Base-by-base conservation (phyloP, 768 basidiomycete species). In the Agrocybe pediades region DNA sequence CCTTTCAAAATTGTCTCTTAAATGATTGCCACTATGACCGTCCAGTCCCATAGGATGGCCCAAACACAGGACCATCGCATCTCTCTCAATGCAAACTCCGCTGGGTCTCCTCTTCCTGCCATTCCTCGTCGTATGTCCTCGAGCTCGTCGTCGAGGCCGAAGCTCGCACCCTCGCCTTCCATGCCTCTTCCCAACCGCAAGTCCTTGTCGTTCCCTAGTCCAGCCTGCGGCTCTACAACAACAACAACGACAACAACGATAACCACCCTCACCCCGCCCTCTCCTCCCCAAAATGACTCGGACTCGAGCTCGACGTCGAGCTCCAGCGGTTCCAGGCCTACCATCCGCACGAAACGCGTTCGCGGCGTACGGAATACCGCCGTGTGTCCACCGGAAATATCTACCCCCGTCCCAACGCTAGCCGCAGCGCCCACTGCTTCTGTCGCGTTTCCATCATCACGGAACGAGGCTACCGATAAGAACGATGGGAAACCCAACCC, bases 81-180 rank as follows among this genome's bases (percentile, higher is more conserved):
- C 55, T 62, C 74, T 43, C 71, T 70, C 43, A 65, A 71, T 53
- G 71, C 82, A 39, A 88, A 85, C 67, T 68, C 75, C 25, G 84
- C 87, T 26, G 78, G 81, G 2, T 72, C 73, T 7, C 79, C 86
- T 50, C 78, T 88, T n/a, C 86, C 87, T 15, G 72, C 80, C 46
- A 75, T 88, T 48, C 85, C 88, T 30, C 80, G 85, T 49, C 74
- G 86, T 59, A 59, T 61, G 8, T 62, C 58, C 33, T 36, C 33
- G 5, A 36, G 5, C n/a, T 36, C 33, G 17, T 49, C 55, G 3
- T 53, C 60, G 68, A 68, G 59, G 43, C 68, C 55, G 63, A 49
- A 51, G 54, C 56, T 58, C 48, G 51, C 53, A 51, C 41, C 55
- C 7, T 66, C 62, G 16, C 62, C 60, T 11, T 59, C 65, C 29